phyloP scores from a whole-genome alignment of 2,329 filamentous ascomycete species.

The Microdochium bolleyi region DNA sequence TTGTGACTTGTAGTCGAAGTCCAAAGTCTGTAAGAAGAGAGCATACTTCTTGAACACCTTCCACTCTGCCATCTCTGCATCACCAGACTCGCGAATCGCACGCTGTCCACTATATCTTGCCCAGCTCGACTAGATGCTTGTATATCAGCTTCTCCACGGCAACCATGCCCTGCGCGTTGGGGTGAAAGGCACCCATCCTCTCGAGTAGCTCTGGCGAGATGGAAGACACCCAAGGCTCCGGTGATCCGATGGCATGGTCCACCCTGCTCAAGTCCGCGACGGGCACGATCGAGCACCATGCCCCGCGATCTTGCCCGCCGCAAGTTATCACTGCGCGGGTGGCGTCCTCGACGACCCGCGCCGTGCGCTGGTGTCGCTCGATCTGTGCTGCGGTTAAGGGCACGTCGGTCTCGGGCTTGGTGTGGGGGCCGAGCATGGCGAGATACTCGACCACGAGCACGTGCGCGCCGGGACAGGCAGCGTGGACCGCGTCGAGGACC shows the following conservation, averaged over 20 bases:
- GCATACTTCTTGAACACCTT: too few species aligned
- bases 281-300: slow-evolving; percentile 16
- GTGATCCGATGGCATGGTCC: slow-evolving; percentile 16
- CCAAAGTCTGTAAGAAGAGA: too few species aligned
- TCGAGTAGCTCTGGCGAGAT: slow-evolving; percentile 16
- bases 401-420: slow-evolving; percentile 13
- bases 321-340: slow-evolving; percentile 11
- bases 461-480: slow-evolving; percentile 30
- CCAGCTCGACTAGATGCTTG: slow-evolving; percentile 12
- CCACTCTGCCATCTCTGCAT: too few species aligned
- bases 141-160: slow-evolving; percentile 17
- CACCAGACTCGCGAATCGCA: too few species aligned
- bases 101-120: background rate
- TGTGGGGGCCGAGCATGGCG: slow-evolving; percentile 20
- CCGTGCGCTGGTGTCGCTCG: slow-evolving; percentile 14
- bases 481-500: slow-evolving; percentile 14
- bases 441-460: slow-evolving; percentile 32
- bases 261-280: slow-evolving; percentile 13
- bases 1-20: background rate
- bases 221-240: slow-evolving; percentile 19
- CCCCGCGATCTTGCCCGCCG: slow-evolving; percentile 11
- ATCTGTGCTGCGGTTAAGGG: slow-evolving; percentile 15
- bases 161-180: slow-evolving; percentile 18
- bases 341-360: slow-evolving; percentile 12
- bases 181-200: slow-evolving; percentile 17